phyloP scores from a whole-genome alignment of 768 basidiomycete species.

The Mycena pura region DNA sequence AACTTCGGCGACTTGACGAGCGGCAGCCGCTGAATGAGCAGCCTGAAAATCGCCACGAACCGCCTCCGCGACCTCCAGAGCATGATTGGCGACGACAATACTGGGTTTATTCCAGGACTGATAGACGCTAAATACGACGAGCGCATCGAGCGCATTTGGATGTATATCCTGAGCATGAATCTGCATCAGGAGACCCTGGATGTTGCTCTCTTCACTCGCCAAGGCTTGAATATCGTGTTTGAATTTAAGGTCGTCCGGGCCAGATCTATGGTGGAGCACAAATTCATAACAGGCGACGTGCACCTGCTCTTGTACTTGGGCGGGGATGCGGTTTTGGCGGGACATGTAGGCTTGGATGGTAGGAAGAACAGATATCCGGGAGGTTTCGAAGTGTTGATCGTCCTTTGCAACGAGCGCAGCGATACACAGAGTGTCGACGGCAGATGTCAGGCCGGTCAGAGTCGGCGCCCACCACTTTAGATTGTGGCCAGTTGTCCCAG shows the following conservation, averaged over 20 bases:
- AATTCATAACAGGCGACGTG: constrained; percentile 21
- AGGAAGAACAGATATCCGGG: constrained; percentile 26
- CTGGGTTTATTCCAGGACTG: constrained; percentile 26
- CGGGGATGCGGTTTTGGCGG: constrained; percentile 12
- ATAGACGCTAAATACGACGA: constrained; percentile 24
- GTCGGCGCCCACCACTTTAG: constrained; percentile 17
- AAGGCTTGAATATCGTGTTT: background rate
- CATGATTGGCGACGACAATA: background rate
- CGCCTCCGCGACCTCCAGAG: constrained; percentile 5
- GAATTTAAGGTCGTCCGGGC: constrained; percentile 19
- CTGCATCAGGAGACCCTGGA: constrained; percentile 17
- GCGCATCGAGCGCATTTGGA: constrained; percentile 22
- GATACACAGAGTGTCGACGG: constrained; percentile 11
- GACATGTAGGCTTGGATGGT: constrained; percentile 30
- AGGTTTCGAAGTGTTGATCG: background rate
- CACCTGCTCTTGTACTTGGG: constrained; percentile 3
- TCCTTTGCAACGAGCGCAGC: constrained; percentile 8
- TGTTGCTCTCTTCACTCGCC: constrained; percentile 8
- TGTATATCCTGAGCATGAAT: background rate
- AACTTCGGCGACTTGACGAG: background rate
- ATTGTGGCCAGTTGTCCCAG: constrained; percentile 24
- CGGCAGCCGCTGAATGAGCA: too few species aligned
- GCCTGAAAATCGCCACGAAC: background rate
- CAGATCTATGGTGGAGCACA: constrained; percentile 20
- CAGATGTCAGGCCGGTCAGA: background rate